Base-by-base conservation (phyloP, 495 filamentous ascomycete species). In the Schizothecium vesticola region DNA sequence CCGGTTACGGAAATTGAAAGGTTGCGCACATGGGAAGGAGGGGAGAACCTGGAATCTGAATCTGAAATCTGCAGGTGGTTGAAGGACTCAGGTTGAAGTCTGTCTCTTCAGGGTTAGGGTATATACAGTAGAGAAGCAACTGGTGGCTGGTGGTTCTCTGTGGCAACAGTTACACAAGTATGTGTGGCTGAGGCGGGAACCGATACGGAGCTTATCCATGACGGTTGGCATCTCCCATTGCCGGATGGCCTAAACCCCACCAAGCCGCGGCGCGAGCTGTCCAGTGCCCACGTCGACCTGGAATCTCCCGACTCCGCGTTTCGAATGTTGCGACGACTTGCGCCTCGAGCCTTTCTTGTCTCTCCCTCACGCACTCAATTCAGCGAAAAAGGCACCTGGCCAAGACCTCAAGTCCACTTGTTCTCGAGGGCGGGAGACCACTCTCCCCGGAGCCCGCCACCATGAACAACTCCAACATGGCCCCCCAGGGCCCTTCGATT, bases 391-490 rank as follows among this genome's bases (percentile, higher is more conserved):
- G 43, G 43, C 43, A n/a, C 19, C 43, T 51, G 43, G 43, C 6
- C 43, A 64, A 59, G n/a, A 31, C 22, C 59, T 26, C 12, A 60
- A 31, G 24, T 36, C 25, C 26, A 31, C 24, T 21, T 51, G 23
- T 56, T 31, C 21, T 31, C 13, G 21, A 21, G 56, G 56, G 65
- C 63, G 25, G 58, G 69, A 74, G 65, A 63, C 56, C 26, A 67
- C 59, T 69, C 69, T 63, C 63, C n/a, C 63, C 62, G 66, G 33
- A 65, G 28, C 66, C 43, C 64, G 65, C 63, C 66, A 65, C 66
- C 65, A 77, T 77, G 75, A 74, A 77, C 61, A 65, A 67, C 63
- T 70, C 74, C 73, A 73, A 73, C 57, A 59, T 51, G 43, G 5
- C 43, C 43, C 43, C 43, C 16, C 43, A 69, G 56, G 75, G 74